Evolutionary conservation across 1,284 basidiomycete species (phyloP).

Genomic region (Anthracocystis setariae): DNA sequence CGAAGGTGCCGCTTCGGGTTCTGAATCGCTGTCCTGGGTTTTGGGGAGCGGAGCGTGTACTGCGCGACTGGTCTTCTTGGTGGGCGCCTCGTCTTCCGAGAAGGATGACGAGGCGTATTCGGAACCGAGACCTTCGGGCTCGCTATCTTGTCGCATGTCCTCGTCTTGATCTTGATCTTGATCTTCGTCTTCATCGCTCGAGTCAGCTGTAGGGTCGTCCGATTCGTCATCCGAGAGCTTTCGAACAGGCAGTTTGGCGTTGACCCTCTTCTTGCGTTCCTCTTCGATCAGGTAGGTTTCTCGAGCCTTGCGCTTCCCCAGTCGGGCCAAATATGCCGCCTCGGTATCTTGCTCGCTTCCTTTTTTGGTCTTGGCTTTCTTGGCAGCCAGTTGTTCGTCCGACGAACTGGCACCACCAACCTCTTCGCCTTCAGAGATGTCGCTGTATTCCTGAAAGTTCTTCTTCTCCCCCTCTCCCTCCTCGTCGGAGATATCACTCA

Average conservation of each 20-base stretch:
- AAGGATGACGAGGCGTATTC: background rate
- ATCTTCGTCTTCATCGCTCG: slow-evolving; percentile 18
- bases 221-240: slow-evolving; percentile 23
- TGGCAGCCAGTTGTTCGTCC: slow-evolving; percentile 7
- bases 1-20: background rate
- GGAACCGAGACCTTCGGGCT: slow-evolving; percentile 19
- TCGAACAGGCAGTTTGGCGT: slow-evolving; percentile 31
- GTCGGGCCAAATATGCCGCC: slow-evolving; percentile 41
- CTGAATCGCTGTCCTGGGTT: slow-evolving; percentile 15
- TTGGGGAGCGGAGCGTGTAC: slow-evolving; percentile 42
- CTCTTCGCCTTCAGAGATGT: slow-evolving; percentile 46
- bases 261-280: slow-evolving; percentile 36
- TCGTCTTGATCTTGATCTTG: background rate
- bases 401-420: slow-evolving; percentile 16
- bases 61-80: slow-evolving; percentile 34
- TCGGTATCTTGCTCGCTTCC: slow-evolving; percentile 42
- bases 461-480: slow-evolving; percentile 24
- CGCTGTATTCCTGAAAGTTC: slow-evolving; percentile 45
- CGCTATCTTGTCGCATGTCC: slow-evolving; percentile 19
- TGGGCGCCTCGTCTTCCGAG: slow-evolving; percentile 5
- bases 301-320: slow-evolving; percentile 43
- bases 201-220: slow-evolving; percentile 4
- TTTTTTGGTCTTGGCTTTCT: slow-evolving; percentile 10
- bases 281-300: slow-evolving; percentile 30
- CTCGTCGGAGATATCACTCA: slow-evolving; percentile 1